Percentiles rank a stretch among this genome's conserved stretches.
Conservation (phyloP, 2,329 filamentous ascomycete species). For the Cordyceps tenuipes region DNA sequence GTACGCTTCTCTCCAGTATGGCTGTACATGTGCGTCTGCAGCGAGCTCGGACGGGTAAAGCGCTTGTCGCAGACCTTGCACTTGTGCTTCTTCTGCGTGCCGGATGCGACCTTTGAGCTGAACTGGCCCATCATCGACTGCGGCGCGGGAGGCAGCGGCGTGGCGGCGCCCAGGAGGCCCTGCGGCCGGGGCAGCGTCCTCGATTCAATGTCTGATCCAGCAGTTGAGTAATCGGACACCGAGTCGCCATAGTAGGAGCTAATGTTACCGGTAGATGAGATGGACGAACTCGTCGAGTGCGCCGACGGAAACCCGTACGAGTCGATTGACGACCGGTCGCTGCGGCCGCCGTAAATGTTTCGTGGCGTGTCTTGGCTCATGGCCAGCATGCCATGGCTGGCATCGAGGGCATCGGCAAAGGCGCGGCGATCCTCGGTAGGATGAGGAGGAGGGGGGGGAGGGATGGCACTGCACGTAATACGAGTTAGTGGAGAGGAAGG, state of each 20-base stretch:
- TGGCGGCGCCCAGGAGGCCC: conserved; percentile 43
- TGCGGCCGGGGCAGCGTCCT: conserved; percentile 77
- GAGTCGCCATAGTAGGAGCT: conserved; percentile 79
- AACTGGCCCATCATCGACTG: conserved; percentile 99
- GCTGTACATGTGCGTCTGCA: conserved; percentile 98
- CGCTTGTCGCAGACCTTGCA: conserved; percentile 98
- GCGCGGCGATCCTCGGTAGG: conserved; percentile 50
- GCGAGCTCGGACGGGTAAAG: conserved; percentile 86
- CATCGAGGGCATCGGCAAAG: conserved; percentile 85
- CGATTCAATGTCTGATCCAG: conserved; percentile 77
- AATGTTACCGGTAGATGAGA: conserved; percentile 76
- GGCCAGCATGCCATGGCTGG: conserved; percentile 87
- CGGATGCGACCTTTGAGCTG: conserved; percentile 91
- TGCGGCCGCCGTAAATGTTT: conserved; percentile 71
- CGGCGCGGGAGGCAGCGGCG: conserved; percentile 66
- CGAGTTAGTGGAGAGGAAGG: conserved; percentile 15
- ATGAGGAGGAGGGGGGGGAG: conserved; percentile 30
- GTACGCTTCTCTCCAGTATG: conserved; percentile 97
- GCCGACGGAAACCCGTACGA: conserved; percentile 86
- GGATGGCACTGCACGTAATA: conserved; percentile 28
- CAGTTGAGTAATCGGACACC: conserved; percentile 88
- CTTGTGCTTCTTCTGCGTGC: conserved; percentile 98
- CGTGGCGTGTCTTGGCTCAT: conserved; percentile 92
- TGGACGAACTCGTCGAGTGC: conserved; percentile 80
- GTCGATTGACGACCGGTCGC: conserved; percentile 66